These are phyloP conservation scores for Puccinellia tenuiflora DNA, from an alignment of 176 grass and related monocot genomes.

Conservation along the genomic window DNA sequence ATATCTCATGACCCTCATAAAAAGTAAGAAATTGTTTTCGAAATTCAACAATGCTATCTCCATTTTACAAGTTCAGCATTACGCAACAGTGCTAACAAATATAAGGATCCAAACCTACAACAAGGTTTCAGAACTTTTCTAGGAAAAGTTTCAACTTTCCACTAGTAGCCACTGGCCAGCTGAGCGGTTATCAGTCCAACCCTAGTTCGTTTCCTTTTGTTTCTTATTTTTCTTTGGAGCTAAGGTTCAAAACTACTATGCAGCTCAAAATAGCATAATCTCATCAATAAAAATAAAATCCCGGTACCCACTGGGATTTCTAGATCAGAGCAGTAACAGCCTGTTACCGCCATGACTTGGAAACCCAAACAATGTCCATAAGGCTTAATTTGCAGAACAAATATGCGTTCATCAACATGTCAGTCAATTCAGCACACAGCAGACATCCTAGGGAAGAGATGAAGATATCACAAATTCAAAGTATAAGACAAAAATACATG, in stretches of 20 bases:
- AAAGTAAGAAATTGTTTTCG: background rate
- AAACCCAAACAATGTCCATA: background rate
- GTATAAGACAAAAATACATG: background rate
- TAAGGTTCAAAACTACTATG: background rate
- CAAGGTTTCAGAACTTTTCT: background rate
- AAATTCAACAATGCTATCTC: background rate
- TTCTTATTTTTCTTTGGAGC: background rate
- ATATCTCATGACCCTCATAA: background rate
- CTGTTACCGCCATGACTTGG: background rate
- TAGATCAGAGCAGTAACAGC: background rate
- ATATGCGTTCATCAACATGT: background rate
- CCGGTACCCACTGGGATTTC: background rate
- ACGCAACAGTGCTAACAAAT: background rate
- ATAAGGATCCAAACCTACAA: conserved; percentile 8
- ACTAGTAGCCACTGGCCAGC: background rate
- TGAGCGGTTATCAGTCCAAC: background rate
- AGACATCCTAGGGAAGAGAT: conserved; percentile 11
- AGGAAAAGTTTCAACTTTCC: background rate
- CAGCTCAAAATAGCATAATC: conserved; percentile 8
- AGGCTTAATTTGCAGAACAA: background rate
- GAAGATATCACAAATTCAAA: background rate
- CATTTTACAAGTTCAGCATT: conserved; percentile 3
- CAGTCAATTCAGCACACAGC: conserved; percentile 1
- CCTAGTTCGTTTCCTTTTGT: background rate
- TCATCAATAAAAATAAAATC: background rate